A percentile compares a stretch with the other conserved stretches of the same genome.
Conservation (phyloP, 2,329 filamentous ascomycete species). For the Trichoderma gracile region DNA sequence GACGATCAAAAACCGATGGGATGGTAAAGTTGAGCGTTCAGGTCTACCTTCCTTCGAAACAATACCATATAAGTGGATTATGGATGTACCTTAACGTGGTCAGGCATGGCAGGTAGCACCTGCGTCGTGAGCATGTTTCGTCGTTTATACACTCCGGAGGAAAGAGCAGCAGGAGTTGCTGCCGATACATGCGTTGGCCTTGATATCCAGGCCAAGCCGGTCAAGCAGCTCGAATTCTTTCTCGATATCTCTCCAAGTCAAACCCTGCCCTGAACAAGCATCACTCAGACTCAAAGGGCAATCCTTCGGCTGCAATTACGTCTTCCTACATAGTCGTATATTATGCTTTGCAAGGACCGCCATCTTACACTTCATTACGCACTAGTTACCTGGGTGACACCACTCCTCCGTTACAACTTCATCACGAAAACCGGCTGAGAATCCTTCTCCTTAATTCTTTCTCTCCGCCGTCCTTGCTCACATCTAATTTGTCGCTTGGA, state of each 20-base stretch:
- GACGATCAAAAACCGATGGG: too few species aligned
- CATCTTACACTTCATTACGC: neutral
- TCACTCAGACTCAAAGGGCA: neutral
- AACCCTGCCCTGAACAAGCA: neutral
- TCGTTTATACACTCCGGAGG: too few species aligned
- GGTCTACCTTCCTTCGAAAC: too few species aligned
- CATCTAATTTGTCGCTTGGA: neutral
- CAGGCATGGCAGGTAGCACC: too few species aligned
- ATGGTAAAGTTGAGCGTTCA: too few species aligned
- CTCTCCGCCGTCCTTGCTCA: neutral
- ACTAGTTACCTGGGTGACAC: constrained; percentile 8
- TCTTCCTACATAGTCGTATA: neutral
- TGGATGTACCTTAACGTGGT: too few species aligned
- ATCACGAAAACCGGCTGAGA: neutral
- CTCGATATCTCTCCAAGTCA: neutral
- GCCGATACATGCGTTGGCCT: neutral
- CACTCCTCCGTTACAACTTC: neutral
- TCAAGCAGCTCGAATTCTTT: too few species aligned
- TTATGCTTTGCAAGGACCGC: neutral
- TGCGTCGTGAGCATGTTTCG: too few species aligned
- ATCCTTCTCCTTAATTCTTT: neutral
- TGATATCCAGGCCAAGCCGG: neutral
- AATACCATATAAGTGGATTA: too few species aligned
- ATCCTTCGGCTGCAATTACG: neutral
- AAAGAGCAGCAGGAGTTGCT: neutral